phyloP scores from a whole-genome alignment of 2,329 filamentous ascomycete genomes.

The Clonostachys solani region DNA sequence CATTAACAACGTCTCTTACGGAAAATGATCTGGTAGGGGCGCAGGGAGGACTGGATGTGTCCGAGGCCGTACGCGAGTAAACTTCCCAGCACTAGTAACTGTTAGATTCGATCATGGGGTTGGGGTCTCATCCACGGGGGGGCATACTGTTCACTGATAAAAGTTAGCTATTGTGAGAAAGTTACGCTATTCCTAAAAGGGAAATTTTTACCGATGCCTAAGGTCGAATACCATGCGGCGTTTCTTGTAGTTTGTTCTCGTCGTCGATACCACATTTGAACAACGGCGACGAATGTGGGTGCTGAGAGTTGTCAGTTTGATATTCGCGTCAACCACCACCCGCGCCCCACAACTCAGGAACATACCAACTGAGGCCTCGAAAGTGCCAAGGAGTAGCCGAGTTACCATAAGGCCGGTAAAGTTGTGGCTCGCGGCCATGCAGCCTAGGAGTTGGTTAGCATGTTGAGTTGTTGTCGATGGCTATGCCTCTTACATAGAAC shows the following conservation, averaged over 20 bases:
- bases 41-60: constrained; percentile 17
- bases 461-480: constrained; percentile 1
- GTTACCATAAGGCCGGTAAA: constrained; percentile 12
- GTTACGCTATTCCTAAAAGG: constrained; percentile 19
- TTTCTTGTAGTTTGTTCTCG: constrained; percentile 24
- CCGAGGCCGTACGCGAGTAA: constrained; percentile 21
- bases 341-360: neutral
- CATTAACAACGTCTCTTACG: constrained; percentile 2
- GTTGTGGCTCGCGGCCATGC: constrained; percentile 5
- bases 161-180: constrained; percentile 9
- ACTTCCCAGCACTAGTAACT: constrained; percentile 11
- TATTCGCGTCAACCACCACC: neutral
- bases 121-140: no score
- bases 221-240: constrained; percentile 22
- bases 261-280: constrained; percentile 28
- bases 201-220: constrained; percentile 10
- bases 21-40: constrained; percentile 30
- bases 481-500: constrained; percentile 27
- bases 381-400: constrained; percentile 13
- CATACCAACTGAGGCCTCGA: constrained; percentile 21
- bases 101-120: no score
- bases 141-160: no score
- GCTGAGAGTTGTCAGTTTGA: constrained; percentile 6
- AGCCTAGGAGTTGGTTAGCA: neutral
- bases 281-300: constrained; percentile 20